Base-by-base conservation (phyloP, 768 basidiomycete species). In the Lactarius deliciosus region DNA sequence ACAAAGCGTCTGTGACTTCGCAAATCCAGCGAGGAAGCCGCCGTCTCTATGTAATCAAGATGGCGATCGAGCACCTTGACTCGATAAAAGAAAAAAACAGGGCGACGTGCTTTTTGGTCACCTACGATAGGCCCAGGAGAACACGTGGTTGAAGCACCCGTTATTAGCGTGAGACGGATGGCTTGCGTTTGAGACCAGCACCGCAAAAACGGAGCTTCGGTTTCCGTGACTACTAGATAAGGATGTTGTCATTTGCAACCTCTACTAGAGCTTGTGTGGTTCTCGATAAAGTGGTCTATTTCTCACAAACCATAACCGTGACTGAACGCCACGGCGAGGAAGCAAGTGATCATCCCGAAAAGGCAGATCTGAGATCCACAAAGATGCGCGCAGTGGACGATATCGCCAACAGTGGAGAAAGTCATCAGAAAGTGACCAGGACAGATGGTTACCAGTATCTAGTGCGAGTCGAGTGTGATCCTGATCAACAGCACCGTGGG, bases 361-460 rank as follows among this genome's bases (percentile, higher is more conserved):
- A 57, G 4, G 20, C 8, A 43, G 50, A 58, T 53, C 18, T 18
- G 30, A 16, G n/a, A 57, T 32, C 40, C 3, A 22, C 20, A 22
- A 40, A 56, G 13, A 18, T 10, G 22, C 2, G 50, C 20, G 25
- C 1, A 28, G 18, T 28, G 15, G 11, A 20, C 53, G n/a, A 64
- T 30, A 10, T 30, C 38, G 36, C 28, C 32, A 30, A 30, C 22
- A 28, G 36, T 34, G n/a, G 15, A 57, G 43, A 38, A 41, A 36
- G n/a, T 28, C 53, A 38, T 55, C 50, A 55, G 25, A 56, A 53
- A 22, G 57, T 22, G 38, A 36, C 16, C 5, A 56, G 1, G 41
- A 66, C 8, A 59, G 40, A 45, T 63, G 47, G 62, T 64, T 60
- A 62, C 58, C 34, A 47, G 25, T 41, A 36, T 30, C 50, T 58